Conservation (phyloP, 1,284 basidiomycete genomes). For the Ustilago xerochloae region DNA sequence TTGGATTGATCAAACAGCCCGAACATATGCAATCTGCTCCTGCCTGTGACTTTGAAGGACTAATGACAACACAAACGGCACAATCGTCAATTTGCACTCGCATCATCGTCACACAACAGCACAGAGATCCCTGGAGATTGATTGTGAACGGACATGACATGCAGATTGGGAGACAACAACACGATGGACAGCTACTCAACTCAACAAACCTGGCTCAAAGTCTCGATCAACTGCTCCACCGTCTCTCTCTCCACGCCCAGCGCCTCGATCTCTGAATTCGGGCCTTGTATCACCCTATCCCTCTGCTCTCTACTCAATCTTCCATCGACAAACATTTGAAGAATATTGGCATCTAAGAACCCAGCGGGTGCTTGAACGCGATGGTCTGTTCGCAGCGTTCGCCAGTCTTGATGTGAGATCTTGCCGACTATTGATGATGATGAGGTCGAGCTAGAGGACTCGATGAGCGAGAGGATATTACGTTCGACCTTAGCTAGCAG, state of each 20-base stretch:
- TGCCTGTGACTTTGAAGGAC: too few species aligned
- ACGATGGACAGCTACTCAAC: too few species aligned
- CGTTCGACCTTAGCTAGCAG: constrained; percentile 51
- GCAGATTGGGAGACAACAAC: too few species aligned
- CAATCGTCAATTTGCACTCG: too few species aligned
- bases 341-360: constrained; percentile 59
- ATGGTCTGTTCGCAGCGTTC: constrained; percentile 65
- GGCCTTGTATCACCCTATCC: constrained; percentile 22
- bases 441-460: not conserved
- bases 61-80: too few species aligned
- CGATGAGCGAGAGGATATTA: constrained; percentile 44
- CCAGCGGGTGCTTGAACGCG: constrained; percentile 49
- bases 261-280: constrained; percentile 14
- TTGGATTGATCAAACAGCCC: too few species aligned
- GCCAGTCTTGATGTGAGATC: constrained; percentile 56
- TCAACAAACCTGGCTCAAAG: constrained; percentile 29
- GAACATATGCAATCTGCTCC: too few species aligned
- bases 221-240: constrained; percentile 31
- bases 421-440: constrained; percentile 26
- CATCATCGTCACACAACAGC: too few species aligned
- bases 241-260: constrained; percentile 24
- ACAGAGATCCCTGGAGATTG: too few species aligned
- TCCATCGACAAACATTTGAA: constrained; percentile 44
- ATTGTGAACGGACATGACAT: too few species aligned
- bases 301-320: constrained; percentile 24